Evolutionary conservation across 192 early-diverging fungal genomes (phyloP).

Genomic region (Backusella morwellensis): DNA sequence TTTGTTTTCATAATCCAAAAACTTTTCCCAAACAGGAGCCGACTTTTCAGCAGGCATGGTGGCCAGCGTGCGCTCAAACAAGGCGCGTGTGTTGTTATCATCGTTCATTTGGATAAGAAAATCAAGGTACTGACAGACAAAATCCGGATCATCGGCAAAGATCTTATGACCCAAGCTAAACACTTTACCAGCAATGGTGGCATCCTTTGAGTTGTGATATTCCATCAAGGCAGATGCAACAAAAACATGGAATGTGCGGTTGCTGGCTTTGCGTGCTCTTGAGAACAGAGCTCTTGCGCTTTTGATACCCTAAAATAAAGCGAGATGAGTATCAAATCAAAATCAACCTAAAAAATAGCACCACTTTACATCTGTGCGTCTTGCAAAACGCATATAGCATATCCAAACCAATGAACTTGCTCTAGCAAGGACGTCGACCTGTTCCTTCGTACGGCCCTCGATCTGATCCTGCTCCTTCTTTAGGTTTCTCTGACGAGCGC

Average conservation of each 20-base stretch:
- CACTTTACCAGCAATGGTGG: constrained; percentile 79
- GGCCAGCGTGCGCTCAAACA: constrained; percentile 88
- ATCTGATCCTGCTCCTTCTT: constrained; percentile 60
- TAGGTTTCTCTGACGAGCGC: constrained; percentile 51
- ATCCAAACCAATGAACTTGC: constrained; percentile 77
- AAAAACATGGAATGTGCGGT: constrained; percentile 84
- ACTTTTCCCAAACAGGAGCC: constrained; percentile 76
- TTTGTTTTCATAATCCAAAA: constrained; percentile 82
- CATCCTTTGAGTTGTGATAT: constrained; percentile 86
- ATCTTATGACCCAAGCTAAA: constrained; percentile 87
- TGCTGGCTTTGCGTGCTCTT: constrained; percentile 67
- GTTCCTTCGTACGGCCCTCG: constrained; percentile 51
- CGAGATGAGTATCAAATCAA: neutral
- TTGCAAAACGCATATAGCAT: constrained; percentile 80
- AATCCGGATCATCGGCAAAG: constrained; percentile 72
- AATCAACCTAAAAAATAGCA: neutral
- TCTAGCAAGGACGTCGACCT: constrained; percentile 56
- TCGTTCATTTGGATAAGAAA: constrained; percentile 89
- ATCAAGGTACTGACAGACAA: constrained; percentile 79
- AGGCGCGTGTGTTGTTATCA: constrained; percentile 85
- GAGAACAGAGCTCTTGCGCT: constrained; percentile 74
- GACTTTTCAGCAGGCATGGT: constrained; percentile 67
- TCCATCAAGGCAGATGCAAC: constrained; percentile 91
- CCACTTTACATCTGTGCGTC: constrained; percentile 68
- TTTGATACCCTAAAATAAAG: constrained; percentile 56